phyloP scores from a whole-genome alignment of 2,329 filamentous ascomycete species.

The Aspergillus chevalieri region DNA sequence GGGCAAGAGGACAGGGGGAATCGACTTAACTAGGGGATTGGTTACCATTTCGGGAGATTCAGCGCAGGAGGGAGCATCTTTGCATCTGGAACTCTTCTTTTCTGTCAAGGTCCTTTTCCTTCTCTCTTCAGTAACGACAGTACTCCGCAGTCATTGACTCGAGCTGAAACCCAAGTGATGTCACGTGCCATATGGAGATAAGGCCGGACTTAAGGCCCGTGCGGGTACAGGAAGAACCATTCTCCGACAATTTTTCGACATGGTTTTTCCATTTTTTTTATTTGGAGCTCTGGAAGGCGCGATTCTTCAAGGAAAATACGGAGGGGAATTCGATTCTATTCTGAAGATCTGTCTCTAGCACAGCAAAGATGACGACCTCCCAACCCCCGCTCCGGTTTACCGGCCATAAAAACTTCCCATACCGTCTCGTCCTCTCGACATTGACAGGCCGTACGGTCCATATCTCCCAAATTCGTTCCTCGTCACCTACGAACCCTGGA shows the following conservation, averaged over 20 bases:
- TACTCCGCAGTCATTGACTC: background rate
- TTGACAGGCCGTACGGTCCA: slow-evolving; percentile 83
- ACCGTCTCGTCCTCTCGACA: slow-evolving; percentile 82
- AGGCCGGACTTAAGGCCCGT: slow-evolving; percentile 18
- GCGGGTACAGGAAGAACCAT: slow-evolving; percentile 21
- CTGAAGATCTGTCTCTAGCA: background rate
- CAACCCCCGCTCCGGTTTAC: slow-evolving; percentile 65
- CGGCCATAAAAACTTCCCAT: slow-evolving; percentile 72
- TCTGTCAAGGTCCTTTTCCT: background rate
- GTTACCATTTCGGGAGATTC: slow-evolving; percentile 43
- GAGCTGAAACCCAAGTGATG: no score
- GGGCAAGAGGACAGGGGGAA: slow-evolving; percentile 1
- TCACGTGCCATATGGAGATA: slow-evolving; percentile 18
- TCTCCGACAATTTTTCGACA: slow-evolving; percentile 28
- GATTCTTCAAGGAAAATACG: slow-evolving; percentile 1
- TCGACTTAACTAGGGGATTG: background rate
- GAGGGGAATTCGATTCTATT: background rate
- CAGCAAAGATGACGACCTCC: slow-evolving; percentile 34
- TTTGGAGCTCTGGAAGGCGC: background rate
- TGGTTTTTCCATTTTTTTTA: slow-evolving; percentile 11
- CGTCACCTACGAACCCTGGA: slow-evolving; percentile 78
- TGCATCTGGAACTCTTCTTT: background rate
- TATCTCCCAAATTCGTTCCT: slow-evolving; percentile 87
- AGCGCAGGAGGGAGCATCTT: slow-evolving; percentile 35
- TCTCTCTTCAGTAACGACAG: background rate